These are phyloP conservation scores for Salvia hispanica DNA, from an alignment of 257 asterid species.

Conservation along the genomic window DNA sequence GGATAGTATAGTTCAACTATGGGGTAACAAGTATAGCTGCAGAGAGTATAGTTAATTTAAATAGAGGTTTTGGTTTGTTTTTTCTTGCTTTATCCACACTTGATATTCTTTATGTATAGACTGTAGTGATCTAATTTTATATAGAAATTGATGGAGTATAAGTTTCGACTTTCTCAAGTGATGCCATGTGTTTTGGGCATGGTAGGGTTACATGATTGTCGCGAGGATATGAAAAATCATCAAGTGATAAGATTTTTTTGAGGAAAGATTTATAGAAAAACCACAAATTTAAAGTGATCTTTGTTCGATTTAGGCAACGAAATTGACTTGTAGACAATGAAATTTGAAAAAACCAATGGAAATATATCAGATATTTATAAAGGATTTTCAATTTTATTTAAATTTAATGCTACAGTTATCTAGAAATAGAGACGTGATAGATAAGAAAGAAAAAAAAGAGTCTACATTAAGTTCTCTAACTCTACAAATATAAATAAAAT, in stretches of 20 bases:
- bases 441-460: too few relatives aligned
- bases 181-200: background rate
- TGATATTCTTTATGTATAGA: slow-evolving; percentile 26
- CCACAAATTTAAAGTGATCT: background rate
- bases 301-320: background rate
- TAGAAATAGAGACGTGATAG: too few relatives aligned
- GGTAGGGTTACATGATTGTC: too few relatives aligned
- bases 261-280: background rate
- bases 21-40: slow-evolving; percentile 20
- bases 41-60: slow-evolving; percentile 14
- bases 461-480: too few relatives aligned
- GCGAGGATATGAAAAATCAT: too few relatives aligned
- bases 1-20: slow-evolving; percentile 15
- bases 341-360: too few relatives aligned
- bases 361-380: too few relatives aligned
- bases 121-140: slow-evolving; percentile 9
- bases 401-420: too few relatives aligned
- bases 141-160: background rate
- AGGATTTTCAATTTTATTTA: background rate
- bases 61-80: slow-evolving; percentile 26
- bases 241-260: background rate
- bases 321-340: background rate
- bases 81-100: slow-evolving; percentile 26
- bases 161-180: background rate
- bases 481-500: too few relatives aligned